Percentiles rank a stretch among this genome's conserved stretches.
Evolutionary conservation across 768 basidiomycete species (phyloP).

Genomic region (Boletus insuetus): DNA sequence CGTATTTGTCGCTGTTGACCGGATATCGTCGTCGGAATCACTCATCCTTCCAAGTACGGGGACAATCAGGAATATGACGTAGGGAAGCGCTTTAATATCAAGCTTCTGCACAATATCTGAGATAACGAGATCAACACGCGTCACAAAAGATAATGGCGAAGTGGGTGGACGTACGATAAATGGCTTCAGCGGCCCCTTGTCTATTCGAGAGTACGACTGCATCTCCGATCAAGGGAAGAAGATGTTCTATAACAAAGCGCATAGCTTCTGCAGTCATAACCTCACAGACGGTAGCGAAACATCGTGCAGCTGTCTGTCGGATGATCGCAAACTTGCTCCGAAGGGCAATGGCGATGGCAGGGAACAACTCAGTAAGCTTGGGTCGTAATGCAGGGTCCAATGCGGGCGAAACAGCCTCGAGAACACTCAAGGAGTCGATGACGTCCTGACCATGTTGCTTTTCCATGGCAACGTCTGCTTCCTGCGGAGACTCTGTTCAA

Average conservation of each 20-base stretch:
- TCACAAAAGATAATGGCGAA: background rate
- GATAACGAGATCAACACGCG: slow-evolving; percentile 11
- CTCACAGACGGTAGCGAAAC: slow-evolving; percentile 84
- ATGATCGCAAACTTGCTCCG: slow-evolving; percentile 87
- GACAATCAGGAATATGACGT: slow-evolving; percentile 94
- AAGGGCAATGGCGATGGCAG: slow-evolving; percentile 72
- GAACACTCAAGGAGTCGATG: slow-evolving; percentile 87
- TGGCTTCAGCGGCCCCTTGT: slow-evolving; percentile 87
- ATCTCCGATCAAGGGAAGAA: slow-evolving; percentile 83
- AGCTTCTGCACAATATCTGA: slow-evolving; percentile 88
- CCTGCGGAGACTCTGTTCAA: slow-evolving; percentile 47
- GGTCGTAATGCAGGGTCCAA: slow-evolving; percentile 70
- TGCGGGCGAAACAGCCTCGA: slow-evolving; percentile 77
- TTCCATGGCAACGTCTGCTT: slow-evolving; percentile 65
- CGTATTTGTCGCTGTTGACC: slow-evolving; percentile 93
- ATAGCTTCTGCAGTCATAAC: slow-evolving; percentile 85
- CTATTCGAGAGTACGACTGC: slow-evolving; percentile 68
- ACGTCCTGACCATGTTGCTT: slow-evolving; percentile 83
- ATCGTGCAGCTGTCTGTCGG: slow-evolving; percentile 81
- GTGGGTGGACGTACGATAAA: slow-evolving; percentile 71
- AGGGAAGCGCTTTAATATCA: slow-evolving; percentile 92
- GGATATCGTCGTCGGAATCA: slow-evolving; percentile 86
- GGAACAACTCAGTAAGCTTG: slow-evolving; percentile 70
- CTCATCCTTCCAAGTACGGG: slow-evolving; percentile 98
- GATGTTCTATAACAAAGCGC: slow-evolving; percentile 81